Conservation (phyloP, 2,329 filamentous ascomycete genomes). For the Ramularia endophylla region DNA sequence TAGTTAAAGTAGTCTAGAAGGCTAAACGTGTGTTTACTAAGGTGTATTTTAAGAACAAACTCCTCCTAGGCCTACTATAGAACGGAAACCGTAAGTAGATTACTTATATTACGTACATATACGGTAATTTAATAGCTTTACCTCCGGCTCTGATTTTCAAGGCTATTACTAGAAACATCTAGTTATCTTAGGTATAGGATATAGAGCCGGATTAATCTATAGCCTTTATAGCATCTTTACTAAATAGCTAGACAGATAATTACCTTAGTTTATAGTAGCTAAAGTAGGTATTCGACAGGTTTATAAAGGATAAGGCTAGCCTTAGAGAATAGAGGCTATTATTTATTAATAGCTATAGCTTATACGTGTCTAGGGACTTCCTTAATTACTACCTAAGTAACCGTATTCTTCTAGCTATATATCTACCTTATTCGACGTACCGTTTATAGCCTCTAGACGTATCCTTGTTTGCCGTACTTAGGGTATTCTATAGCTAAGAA, state of each 20-base stretch:
- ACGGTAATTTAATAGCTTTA: slow-evolving; percentile 10
- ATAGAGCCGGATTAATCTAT: too few species aligned
- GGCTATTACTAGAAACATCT: too few species aligned
- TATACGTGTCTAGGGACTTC: slow-evolving; percentile 7
- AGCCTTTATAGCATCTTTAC: too few species aligned
- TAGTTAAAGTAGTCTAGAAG: slow-evolving; percentile 10
- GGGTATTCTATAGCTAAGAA: too few species aligned
- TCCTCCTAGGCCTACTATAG: slow-evolving; percentile 8
- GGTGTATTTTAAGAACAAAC: slow-evolving; percentile 1
- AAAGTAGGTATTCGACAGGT: too few species aligned
- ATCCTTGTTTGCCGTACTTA: neutral
- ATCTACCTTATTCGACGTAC: too few species aligned
- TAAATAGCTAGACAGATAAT: too few species aligned
- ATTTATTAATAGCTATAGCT: slow-evolving; percentile 15
- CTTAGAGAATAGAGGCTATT: slow-evolving; percentile 11
- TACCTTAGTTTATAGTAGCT: too few species aligned
- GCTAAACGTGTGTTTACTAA: slow-evolving; percentile 12
- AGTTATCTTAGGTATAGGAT: too few species aligned
- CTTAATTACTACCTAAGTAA: slow-evolving; percentile 8
- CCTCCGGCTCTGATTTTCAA: neutral
- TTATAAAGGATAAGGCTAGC: neutral
- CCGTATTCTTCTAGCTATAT: neutral
- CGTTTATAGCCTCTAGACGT: slow-evolving; percentile 1
- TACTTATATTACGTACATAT: slow-evolving; percentile 14
- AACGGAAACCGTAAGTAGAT: slow-evolving; percentile 15